Evolutionary conservation across 345 rosid genomes (phyloP), one percentile per base, ranked within the genome.

Genomic region (Melastoma malabathricum): DNA sequence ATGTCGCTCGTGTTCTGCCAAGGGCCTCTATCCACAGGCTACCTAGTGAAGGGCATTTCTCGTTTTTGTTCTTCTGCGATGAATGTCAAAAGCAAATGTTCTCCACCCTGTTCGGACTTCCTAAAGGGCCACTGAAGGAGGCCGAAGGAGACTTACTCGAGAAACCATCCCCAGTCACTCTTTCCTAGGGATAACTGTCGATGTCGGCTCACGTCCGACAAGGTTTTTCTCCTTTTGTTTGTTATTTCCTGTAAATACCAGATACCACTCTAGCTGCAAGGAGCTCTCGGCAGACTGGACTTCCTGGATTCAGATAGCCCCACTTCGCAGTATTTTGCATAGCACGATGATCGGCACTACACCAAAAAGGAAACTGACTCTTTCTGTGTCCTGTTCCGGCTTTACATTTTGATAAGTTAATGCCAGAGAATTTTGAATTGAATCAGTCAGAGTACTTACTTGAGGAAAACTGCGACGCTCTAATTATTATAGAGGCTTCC

Each of bases 31-130:
- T 82, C 47, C 87, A 82, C 58, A 76, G 61, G 68, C 81, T 84
- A 51, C 84, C 85, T 41, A 66, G 67, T 17, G 96, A 90, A 69
- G 94, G 98, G 39, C 98, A 90, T 59, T 84, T 78, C 56, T 90
- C 98, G 3, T 86, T 65, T 67, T 82, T 82, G 65, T 84, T 62
- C 58, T 70, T 86, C 64, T 90, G 96, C 14, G 82, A 84, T 18
- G 84, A 75, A 41, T 90, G 98, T 63, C 98, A 90, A 57, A 59
- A 81, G 46, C 74, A 72, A 55, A 72, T 90, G 27, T 70, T 90
- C 68, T 80, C 83, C 10, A 49, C 83, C 20, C 73, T 90, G 34
- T 86, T 82, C 43, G 93, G 87, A 67, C 67, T 66, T 20, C 80
- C 96, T 10, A 67, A 61, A 50, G 98, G 85, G 2, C 79, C 82